A percentile compares a stretch with the other conserved stretches of the same genome.
Evolutionary conservation across 495 filamentous ascomycete species (phyloP).

Genomic region (Aspergillus wentii): DNA sequence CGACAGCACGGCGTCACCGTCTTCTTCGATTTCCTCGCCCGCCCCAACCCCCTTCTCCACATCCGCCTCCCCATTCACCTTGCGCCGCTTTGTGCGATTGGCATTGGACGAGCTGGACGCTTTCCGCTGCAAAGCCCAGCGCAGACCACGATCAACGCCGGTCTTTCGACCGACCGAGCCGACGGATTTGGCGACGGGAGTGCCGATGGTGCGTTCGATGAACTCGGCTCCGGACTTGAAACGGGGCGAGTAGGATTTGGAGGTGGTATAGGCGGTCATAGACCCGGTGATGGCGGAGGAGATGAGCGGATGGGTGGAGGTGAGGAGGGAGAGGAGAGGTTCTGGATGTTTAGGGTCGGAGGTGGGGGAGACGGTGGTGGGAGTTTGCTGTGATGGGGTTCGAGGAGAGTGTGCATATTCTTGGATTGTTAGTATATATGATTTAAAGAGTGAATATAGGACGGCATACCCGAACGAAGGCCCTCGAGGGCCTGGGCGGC

Average conservation of each 20-base stretch:
- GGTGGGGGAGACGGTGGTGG: constrained; percentile 11
- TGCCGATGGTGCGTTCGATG: constrained; percentile 75
- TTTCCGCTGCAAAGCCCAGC: constrained; percentile 63
- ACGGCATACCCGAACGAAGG: constrained; percentile 68
- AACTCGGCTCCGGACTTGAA: constrained; percentile 81
- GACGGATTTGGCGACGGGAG: constrained; percentile 76
- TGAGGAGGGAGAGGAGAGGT: constrained; percentile 74
- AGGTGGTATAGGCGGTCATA: constrained; percentile 71
- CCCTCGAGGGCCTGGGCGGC: constrained; percentile 85
- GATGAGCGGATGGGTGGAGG: constrained; percentile 71
- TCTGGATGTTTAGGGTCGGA: constrained; percentile 45
- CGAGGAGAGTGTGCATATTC: constrained; percentile 32
- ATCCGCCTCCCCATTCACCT: constrained; percentile 45
- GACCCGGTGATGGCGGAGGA: constrained; percentile 77
- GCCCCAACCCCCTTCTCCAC: constrained; percentile 30
- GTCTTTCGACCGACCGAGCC: constrained; percentile 75
- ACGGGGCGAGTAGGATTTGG: constrained; percentile 82
- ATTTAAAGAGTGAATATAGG: neutral
- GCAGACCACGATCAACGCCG: constrained; percentile 74
- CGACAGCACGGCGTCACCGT: constrained; percentile 4
- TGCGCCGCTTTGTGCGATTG: constrained; percentile 59
- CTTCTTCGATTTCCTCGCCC: constrained; percentile 8
- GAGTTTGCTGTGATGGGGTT: constrained; percentile 20
- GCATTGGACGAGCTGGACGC: constrained; percentile 31
- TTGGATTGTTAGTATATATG: constrained; percentile 6